Percentiles rank a stretch among this genome's conserved stretches.
These are phyloP conservation scores for Juncus effusus DNA, from an alignment of 176 grass and related monocot species.

Conservation along the genomic window DNA sequence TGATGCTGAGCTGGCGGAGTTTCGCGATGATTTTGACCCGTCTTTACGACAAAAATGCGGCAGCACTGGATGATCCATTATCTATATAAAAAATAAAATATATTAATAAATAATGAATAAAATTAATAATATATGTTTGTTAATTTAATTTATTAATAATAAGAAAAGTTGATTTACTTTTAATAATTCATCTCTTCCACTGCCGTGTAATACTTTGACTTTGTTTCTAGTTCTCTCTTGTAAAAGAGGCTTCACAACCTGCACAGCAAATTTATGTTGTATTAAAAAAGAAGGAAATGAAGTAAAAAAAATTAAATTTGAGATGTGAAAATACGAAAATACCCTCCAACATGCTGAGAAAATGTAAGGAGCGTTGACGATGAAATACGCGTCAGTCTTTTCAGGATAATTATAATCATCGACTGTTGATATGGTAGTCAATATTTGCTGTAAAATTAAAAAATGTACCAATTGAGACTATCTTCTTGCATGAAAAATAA, in stretches of 20 bases:
- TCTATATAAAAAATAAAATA: conserved; percentile 38
- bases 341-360: conserved; percentile 98
- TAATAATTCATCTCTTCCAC: conserved; percentile 74
- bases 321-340: conserved; percentile 8
- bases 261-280: conserved; percentile 9
- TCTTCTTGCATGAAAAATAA: not conserved
- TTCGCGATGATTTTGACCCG: conserved; percentile 43
- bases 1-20: conserved; percentile 8
- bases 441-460: conserved; percentile 41
- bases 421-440: conserved; percentile 79
- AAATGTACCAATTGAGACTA: conserved; percentile 1
- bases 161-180: conserved; percentile 45
- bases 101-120: not conserved
- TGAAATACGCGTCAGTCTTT: conserved; percentile 81
- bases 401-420: conserved; percentile 97
- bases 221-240: conserved; percentile 95
- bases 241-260: conserved; percentile 94
- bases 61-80: conserved; percentile 79
- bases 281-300: not conserved
- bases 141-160: not conserved
- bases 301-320: not conserved
- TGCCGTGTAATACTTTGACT: conserved; percentile 61
- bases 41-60: conserved; percentile 76
- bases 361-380: conserved; percentile 93
- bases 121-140: not conserved